Conservation (phyloP, 2,329 filamentous ascomycete genomes). For the Myriangium duriaei region DNA sequence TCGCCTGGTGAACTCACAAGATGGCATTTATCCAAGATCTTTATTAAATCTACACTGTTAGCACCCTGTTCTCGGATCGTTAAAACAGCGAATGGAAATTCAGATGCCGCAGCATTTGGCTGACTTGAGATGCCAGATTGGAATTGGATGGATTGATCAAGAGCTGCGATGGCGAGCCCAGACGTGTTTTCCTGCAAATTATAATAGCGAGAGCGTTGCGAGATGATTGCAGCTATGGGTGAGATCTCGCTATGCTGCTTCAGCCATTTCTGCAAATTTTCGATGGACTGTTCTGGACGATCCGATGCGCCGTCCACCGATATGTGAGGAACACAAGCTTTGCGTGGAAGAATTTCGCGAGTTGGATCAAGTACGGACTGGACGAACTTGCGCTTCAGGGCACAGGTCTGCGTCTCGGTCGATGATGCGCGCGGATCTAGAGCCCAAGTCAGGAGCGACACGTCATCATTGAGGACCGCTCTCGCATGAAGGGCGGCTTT, state of each 20-base stretch:
- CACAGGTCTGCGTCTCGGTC: slow-evolving; percentile 14
- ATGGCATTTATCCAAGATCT: slow-evolving; percentile 35
- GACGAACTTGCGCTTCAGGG: slow-evolving; percentile 32
- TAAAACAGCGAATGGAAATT: slow-evolving; percentile 41
- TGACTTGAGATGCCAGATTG: slow-evolving; percentile 13
- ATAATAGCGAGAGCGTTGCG: slow-evolving; percentile 35
- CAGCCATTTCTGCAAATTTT: slow-evolving; percentile 31
- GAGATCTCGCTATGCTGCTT: slow-evolving; percentile 29
- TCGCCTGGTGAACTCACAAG: slow-evolving; percentile 21
- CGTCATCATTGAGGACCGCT: slow-evolving; percentile 21
- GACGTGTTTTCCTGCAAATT: slow-evolving; percentile 33
- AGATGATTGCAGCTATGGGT: slow-evolving; percentile 35
- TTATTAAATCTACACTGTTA: slow-evolving; percentile 26
- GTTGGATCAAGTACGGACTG: slow-evolving; percentile 26
- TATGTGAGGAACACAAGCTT: slow-evolving; percentile 14
- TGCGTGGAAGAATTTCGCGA: slow-evolving; percentile 12
- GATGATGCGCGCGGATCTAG: slow-evolving; percentile 14
- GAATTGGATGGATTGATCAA: slow-evolving; percentile 37
- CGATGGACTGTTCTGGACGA: slow-evolving; percentile 15
- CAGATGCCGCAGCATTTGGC: slow-evolving; percentile 5
- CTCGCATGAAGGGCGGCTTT: slow-evolving; percentile 17
- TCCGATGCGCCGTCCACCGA: slow-evolving; percentile 14
- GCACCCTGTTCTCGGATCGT: slow-evolving; percentile 38
- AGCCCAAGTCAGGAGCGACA: slow-evolving; percentile 16
- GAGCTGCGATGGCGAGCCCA: slow-evolving; percentile 34